These are phyloP conservation scores for Fusarium goolgardi DNA, from an alignment of 2,329 filamentous ascomycete species.

Conservation along the genomic window DNA sequence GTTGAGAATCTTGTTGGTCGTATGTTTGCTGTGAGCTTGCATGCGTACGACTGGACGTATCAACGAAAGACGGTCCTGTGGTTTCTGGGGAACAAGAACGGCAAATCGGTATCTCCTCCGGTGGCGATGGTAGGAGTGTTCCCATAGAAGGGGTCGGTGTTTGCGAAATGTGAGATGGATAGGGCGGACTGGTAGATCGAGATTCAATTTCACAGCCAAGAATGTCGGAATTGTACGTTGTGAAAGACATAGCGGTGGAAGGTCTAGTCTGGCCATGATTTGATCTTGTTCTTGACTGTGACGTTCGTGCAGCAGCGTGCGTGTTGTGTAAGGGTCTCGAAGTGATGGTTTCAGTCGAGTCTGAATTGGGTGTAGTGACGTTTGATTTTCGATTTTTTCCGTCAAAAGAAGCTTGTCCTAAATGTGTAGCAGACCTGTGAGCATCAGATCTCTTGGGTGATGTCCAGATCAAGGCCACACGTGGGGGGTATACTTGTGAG, in stretches of 20 bases:
- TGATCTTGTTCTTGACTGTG: constrained; percentile 8
- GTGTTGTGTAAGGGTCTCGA: constrained; percentile 13
- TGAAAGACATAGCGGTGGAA: constrained; percentile 34
- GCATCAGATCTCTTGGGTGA: constrained; percentile 23
- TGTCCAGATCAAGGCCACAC: constrained; percentile 57
- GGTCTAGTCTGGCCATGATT: constrained; percentile 25
- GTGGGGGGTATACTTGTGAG: constrained; percentile 44
- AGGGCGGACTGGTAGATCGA: constrained; percentile 11
- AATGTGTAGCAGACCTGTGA: neutral
- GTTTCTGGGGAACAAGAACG: constrained; percentile 7
- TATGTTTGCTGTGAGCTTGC: constrained; percentile 14
- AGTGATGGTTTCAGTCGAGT: constrained; percentile 10
- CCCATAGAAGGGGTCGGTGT: constrained; percentile 23
- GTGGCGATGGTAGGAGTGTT: constrained; percentile 31
- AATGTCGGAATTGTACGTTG: constrained; percentile 41
- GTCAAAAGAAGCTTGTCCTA: constrained; percentile 15
- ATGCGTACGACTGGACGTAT: neutral
- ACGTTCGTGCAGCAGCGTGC: constrained; percentile 5
- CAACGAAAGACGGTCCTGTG: neutral
- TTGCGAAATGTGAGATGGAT: constrained; percentile 30
- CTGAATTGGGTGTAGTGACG: constrained; percentile 9
- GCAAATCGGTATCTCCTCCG: constrained; percentile 12
- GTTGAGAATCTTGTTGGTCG: constrained; percentile 16
- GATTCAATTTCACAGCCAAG: constrained; percentile 21
- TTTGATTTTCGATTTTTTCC: constrained; percentile 23